Base-by-base conservation (phyloP, 352 stramenopile genomes). In the Blastocystis sp. region DNA sequence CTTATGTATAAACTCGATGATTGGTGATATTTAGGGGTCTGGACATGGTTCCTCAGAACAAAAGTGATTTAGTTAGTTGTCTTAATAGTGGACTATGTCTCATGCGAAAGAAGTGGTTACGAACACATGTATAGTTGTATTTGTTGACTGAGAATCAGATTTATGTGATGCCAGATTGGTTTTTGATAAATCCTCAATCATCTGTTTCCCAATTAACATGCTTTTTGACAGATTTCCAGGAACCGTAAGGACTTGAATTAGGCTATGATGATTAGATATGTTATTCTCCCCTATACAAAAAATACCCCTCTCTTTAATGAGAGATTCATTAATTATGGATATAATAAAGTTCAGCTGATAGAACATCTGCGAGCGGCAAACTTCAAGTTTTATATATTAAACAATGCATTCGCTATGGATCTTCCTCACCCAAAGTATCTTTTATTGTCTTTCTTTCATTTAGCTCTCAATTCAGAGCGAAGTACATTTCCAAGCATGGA, bases 321-420 rank as follows among this genome's bases (percentile, higher is more conserved):
- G n/a, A 58, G 30, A n/a, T 89, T 89, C 24, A 24, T 57, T 9
- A 76, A 89, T 30, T 89, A 89, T 69, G 78, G 78, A 24, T 89
- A 89, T 44, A 89, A 89, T 24, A 89, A 89, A 48, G 78, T 89
- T n/a, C 78, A 89, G 66, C n/a, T 42, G 4, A 40, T 89, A n/a
- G 78, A 89, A 44, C 78, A 89, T 64, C 30, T 89, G 11, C 78
- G 78, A 17, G 60, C 60, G 7, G 78, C 66, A 40, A 51, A 51
- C 13, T 89, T 51, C 66, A 48, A 76, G 37, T 89, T 89, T 30
- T 79, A 66, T 35, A 79, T 89, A 19, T 19, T 89, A 53, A 89
- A 89, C 24, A 9, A 89, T 56, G 78, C 51, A 9, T 89, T 89
- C 42, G 19, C 53, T 4, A 78, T 89, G 78, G 78, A 89, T 24